These are phyloP conservation scores for Neobulgaria alba DNA, from an alignment of 2,329 filamentous ascomycete species.

Conservation along the genomic window DNA sequence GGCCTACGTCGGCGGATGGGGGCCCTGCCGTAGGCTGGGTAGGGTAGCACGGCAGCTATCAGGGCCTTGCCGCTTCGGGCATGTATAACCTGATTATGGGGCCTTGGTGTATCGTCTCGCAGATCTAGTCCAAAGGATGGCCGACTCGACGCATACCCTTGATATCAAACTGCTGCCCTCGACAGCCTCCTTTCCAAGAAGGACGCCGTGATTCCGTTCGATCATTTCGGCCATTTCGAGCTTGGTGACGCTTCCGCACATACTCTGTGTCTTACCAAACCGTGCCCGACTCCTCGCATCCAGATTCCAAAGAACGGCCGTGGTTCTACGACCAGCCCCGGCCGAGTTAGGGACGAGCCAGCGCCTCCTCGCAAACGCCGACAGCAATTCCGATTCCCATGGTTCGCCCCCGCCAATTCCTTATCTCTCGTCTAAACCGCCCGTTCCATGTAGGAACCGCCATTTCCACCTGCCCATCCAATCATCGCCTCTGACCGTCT, in stretches of 20 bases:
- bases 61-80: conserved; percentile 8
- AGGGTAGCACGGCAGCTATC: conserved; percentile 14
- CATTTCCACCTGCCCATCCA: no score
- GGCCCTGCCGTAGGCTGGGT: conserved; percentile 28
- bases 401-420: not conserved
- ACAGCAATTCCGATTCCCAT: not conserved
- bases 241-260: not conserved
- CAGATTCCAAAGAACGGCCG: no score
- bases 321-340: no score
- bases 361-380: no score
- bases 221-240: no score
- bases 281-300: not conserved
- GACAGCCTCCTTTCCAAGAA: not conserved
- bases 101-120: no score
- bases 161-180: no score
- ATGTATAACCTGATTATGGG: conserved; percentile 17
- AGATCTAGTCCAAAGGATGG: conserved; percentile 4
- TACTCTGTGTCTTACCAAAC: not conserved
- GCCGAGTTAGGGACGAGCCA: not conserved
- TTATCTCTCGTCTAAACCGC: conserved; percentile 6
- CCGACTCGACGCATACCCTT: not conserved
- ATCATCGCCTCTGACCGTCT: no score
- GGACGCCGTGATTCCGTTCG: not conserved
- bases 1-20: conserved; percentile 34
- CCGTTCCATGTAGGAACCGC: no score